Evolutionary conservation across 1,284 basidiomycete genomes (phyloP).

Genomic region (Psilocybe mexicana): DNA sequence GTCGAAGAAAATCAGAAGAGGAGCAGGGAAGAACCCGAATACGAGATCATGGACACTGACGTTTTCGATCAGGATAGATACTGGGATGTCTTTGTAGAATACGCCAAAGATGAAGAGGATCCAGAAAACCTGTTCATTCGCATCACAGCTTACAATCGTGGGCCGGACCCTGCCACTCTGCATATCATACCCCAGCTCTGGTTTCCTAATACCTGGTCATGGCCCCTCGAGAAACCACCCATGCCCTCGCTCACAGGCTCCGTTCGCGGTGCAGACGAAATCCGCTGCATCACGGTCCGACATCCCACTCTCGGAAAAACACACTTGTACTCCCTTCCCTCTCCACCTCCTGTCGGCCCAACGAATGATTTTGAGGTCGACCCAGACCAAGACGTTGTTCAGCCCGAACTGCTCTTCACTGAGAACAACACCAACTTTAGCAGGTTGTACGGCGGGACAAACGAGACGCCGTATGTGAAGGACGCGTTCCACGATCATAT

Average conservation of each 20-base stretch:
- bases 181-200: constrained; percentile 95
- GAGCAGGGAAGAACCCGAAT: constrained; percentile 86
- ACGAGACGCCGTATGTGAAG: constrained; percentile 85
- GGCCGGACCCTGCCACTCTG: constrained; percentile 92
- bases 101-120: constrained; percentile 95
- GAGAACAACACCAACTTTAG: constrained; percentile 98
- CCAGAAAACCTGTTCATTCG: constrained; percentile 89
- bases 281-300: constrained; percentile 69
- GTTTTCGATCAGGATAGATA: constrained; percentile 92
- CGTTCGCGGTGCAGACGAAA: constrained; percentile 46
- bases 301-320: constrained; percentile 77
- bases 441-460: constrained; percentile 87
- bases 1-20: constrained; percentile 84
- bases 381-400: constrained; percentile 64
- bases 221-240: constrained; percentile 80
- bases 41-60: constrained; percentile 92
- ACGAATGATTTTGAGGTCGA: constrained; percentile 60
- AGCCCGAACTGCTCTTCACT: constrained; percentile 87
- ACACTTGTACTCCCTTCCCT: constrained; percentile 88
- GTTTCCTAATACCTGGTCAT: constrained; percentile 99
- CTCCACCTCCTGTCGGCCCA: constrained; percentile 85
- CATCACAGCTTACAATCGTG: constrained; percentile 96
- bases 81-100: constrained; percentile 99
- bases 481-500: constrained; percentile 99
- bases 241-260: constrained; percentile 73